phyloP scores from a whole-genome alignment of 2,329 filamentous ascomycete species.

The Teratosphaeriaceae sp. region DNA sequence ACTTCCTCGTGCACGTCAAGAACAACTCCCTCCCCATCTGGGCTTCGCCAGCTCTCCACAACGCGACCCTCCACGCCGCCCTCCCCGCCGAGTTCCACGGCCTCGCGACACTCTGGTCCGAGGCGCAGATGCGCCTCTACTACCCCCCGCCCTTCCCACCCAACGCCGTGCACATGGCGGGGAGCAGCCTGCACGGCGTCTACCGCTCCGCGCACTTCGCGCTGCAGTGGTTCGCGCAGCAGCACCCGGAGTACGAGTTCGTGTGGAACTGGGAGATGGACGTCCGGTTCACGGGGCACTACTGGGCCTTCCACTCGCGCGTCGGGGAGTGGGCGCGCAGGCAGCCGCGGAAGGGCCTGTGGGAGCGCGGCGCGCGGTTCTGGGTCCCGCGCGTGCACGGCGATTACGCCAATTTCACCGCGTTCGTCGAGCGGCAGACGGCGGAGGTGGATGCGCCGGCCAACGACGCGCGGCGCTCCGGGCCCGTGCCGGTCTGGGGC shows the following conservation, averaged over 20 bases:
- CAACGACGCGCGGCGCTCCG: constrained; percentile 31
- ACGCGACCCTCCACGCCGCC: constrained; percentile 52
- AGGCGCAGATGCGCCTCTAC: constrained; percentile 43
- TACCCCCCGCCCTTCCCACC: constrained; percentile 35
- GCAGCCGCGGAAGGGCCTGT: constrained; percentile 52
- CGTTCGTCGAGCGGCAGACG: constrained; percentile 35
- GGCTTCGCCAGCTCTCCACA: constrained; percentile 57
- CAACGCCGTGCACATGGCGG: no score
- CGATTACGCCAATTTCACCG: constrained; percentile 43
- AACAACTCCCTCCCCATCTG: constrained; percentile 41
- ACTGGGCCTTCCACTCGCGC: constrained; percentile 70
- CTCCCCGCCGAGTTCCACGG: constrained; percentile 64
- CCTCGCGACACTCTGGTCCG: constrained; percentile 69
- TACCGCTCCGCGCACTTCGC: no score
- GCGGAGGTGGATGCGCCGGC: constrained; percentile 24
- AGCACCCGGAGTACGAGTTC: constrained; percentile 72
- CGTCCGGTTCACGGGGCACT: constrained; percentile 69
- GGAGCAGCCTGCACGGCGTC: no score
- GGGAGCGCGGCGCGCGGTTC: constrained; percentile 52
- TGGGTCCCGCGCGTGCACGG: constrained; percentile 48
- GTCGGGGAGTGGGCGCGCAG: constrained; percentile 48
- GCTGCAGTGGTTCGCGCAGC: constrained; percentile 67
- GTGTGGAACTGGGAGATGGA: constrained; percentile 86
- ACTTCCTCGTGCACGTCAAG: constrained; percentile 43
- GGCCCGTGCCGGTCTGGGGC: constrained; percentile 66